Evolutionary conservation across 495 filamentous ascomycete species (phyloP).

Genomic region (Usnea hakonensis): DNA sequence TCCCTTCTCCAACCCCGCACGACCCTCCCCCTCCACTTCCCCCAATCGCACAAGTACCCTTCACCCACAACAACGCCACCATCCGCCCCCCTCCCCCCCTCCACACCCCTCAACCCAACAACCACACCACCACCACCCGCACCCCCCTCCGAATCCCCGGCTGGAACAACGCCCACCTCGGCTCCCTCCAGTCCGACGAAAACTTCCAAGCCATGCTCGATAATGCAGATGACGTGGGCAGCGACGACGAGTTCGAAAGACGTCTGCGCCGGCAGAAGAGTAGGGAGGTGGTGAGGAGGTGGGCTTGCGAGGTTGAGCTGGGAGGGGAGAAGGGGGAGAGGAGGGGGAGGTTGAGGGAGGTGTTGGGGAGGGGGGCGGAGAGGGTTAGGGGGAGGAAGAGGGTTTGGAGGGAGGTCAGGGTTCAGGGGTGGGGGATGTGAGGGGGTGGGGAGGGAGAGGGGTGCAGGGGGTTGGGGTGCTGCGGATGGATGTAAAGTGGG

Average conservation of each 20-base stretch:
- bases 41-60: neutral
- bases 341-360: neutral
- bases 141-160: neutral
- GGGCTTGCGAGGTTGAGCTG: neutral
- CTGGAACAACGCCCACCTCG: neutral
- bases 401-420: neutral
- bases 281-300: neutral
- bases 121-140: neutral
- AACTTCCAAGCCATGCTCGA: slow-evolving; percentile 3
- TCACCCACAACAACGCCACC: neutral
- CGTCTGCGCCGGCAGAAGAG: neutral
- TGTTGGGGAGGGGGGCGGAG: neutral
- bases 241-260: neutral
- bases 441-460: neutral
- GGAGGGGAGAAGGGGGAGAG: neutral
- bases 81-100: too few relatives aligned
- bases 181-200: neutral
- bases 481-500: neutral
- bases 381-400: neutral
- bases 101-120: too few relatives aligned
- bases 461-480: neutral
- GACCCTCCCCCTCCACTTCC: neutral
- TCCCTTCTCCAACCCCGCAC: slow-evolving; percentile 5
- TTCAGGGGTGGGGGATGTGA: neutral
- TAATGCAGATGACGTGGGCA: neutral